phyloP scores from a whole-genome alignment of 1,284 basidiomycete species.

The Microbotryum lychnidis-dioicae region DNA sequence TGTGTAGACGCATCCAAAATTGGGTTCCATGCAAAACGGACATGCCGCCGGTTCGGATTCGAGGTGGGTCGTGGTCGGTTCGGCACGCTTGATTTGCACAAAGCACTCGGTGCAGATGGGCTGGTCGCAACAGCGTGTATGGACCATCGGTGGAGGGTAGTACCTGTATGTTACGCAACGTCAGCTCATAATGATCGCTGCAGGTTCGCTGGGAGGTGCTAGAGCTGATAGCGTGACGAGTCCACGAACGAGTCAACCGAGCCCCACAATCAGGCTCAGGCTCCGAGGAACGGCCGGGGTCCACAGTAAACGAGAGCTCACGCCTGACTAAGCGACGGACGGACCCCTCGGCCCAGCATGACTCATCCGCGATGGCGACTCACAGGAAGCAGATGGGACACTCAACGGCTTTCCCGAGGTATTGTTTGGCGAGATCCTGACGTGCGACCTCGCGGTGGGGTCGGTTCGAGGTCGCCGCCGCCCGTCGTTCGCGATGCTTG shows the following conservation, averaged over 20 bases:
- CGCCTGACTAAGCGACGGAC: too few relatives aligned
- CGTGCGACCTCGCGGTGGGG: too few relatives aligned
- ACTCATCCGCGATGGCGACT: slow-evolving; percentile 40
- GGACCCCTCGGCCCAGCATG: too few relatives aligned
- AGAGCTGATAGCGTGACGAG: too few relatives aligned
- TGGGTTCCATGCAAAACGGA: slow-evolving; percentile 92
- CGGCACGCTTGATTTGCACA: slow-evolving; percentile 93
- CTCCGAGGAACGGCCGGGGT: too few relatives aligned
- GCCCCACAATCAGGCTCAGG: neutral
- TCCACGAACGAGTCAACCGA: too few relatives aligned
- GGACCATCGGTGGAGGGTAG: slow-evolving; percentile 91
- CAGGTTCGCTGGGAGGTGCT: too few relatives aligned
- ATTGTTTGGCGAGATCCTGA: slow-evolving; percentile 47
- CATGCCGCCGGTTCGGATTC: slow-evolving; percentile 85
- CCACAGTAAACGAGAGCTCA: too few relatives aligned
- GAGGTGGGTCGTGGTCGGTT: slow-evolving; percentile 84
- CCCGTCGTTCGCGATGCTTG: slow-evolving; percentile 12
- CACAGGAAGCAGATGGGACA: slow-evolving; percentile 99
- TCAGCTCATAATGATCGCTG: neutral
- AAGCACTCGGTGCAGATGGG: slow-evolving; percentile 99
- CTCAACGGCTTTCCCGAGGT: slow-evolving; percentile 69
- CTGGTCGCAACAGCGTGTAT: slow-evolving; percentile 94
- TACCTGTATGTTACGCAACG: slow-evolving; percentile 47
- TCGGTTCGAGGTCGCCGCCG: too few relatives aligned
- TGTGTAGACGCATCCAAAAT: slow-evolving; percentile 88